Conservation (phyloP, 2,329 filamentous ascomycete species). For the Penicillium sp. region DNA sequence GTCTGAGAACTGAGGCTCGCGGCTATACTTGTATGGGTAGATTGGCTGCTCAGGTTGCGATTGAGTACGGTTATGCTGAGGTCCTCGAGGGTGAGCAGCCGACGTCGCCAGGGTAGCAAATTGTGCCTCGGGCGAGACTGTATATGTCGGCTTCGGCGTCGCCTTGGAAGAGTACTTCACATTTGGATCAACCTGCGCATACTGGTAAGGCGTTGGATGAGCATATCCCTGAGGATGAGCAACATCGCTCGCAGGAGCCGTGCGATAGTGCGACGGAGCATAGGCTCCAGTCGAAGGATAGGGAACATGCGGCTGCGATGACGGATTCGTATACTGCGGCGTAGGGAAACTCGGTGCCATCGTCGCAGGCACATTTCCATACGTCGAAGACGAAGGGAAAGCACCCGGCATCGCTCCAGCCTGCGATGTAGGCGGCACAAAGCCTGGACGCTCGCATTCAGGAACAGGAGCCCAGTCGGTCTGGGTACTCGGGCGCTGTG, state of each 20-base stretch:
- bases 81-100: conserved; percentile 15
- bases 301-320: neutral
- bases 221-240: conserved; percentile 28
- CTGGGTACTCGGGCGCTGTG: conserved; percentile 15
- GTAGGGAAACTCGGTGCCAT: conserved; percentile 24
- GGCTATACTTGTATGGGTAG: conserved; percentile 24
- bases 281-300: conserved; percentile 21
- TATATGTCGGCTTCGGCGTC: conserved; percentile 23
- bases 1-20: conserved; percentile 17
- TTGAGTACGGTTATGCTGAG: neutral
- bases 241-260: conserved; percentile 28
- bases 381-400: conserved; percentile 29
- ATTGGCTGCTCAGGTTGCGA: conserved; percentile 17
- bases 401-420: conserved; percentile 32
- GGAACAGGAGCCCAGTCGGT: conserved; percentile 41
- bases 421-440: conserved; percentile 40
- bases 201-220: conserved; percentile 36
- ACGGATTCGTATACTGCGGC: conserved; percentile 32
- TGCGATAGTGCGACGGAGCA: conserved; percentile 32
- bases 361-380: conserved; percentile 20
- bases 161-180: conserved; percentile 40
- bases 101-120: conserved; percentile 23
- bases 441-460: conserved; percentile 42
- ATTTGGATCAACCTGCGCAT: conserved; percentile 41
- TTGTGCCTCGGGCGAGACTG: conserved; percentile 27